phyloP scores from a whole-genome alignment of 2,329 filamentous ascomycete species.

The Colletotrichum sojae region DNA sequence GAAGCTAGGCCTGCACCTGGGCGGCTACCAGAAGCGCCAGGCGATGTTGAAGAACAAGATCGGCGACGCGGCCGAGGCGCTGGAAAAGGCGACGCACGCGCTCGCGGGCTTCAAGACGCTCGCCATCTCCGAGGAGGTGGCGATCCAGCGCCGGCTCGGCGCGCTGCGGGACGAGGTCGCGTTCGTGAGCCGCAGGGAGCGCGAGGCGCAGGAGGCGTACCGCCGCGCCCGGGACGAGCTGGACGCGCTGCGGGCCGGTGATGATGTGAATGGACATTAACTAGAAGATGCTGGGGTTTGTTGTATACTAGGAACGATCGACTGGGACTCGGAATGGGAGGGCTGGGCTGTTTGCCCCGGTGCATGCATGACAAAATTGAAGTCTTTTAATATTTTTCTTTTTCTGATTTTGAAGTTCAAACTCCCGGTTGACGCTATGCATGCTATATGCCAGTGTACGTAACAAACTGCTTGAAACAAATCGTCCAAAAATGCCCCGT shows the following conservation, averaged over 20 bases:
- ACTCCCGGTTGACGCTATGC: conserved; percentile 19
- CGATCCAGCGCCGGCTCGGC: conserved; percentile 79
- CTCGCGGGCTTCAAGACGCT: conserved; percentile 82
- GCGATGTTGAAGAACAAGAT: conserved; percentile 87
- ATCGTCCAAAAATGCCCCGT: not conserved
- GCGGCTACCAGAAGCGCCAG: conserved; percentile 90
- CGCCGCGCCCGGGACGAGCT: conserved; percentile 83
- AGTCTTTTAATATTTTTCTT: conserved; percentile 7
- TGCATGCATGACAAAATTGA: conserved; percentile 26
- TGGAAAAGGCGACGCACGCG: conserved; percentile 80
- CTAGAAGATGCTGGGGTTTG: conserved; percentile 9
- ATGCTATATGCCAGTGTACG: conserved; percentile 7
- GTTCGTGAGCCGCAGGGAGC: conserved; percentile 84
- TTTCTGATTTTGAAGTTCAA: not conserved
- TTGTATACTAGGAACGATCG: not conserved
- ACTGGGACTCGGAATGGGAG: not conserved
- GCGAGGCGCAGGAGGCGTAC: conserved; percentile 92
- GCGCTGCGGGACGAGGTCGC: conserved; percentile 85
- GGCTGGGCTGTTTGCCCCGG: not conserved
- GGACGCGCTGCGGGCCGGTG: conserved; percentile 64
- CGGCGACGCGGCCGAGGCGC: conserved; percentile 77
- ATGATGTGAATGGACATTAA: conserved; percentile 44
- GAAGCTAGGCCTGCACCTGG: conserved; percentile 88
- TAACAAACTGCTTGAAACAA: not conserved
- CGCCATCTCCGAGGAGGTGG: conserved; percentile 84